These are phyloP conservation scores for Neurospora sp. DNA, from an alignment of 2,329 filamentous ascomycete genomes.

Conservation along the genomic window DNA sequence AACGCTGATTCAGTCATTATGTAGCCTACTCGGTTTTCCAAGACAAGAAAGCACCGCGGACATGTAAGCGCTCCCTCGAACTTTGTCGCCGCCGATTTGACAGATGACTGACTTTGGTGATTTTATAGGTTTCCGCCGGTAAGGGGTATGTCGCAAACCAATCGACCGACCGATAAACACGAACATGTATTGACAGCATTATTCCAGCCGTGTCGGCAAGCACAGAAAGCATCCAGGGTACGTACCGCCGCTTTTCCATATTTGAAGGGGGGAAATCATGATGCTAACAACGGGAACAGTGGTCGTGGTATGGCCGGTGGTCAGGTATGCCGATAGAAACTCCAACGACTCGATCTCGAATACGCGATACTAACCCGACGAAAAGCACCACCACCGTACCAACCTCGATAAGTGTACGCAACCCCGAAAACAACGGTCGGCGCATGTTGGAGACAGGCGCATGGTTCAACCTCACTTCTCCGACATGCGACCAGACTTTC, in stretches of 20 bases:
- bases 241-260: background rate
- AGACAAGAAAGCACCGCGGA: slow-evolving; percentile 66
- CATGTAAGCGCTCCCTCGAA: slow-evolving; percentile 27
- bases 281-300: slow-evolving; percentile 24
- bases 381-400: slow-evolving; percentile 81
- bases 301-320: slow-evolving; percentile 90
- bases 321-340: slow-evolving; percentile 37
- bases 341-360: slow-evolving; percentile 3
- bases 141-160: slow-evolving; percentile 47
- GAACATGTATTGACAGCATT: slow-evolving; percentile 14
- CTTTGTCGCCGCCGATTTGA: slow-evolving; percentile 4
- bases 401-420: slow-evolving; percentile 59
- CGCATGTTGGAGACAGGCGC: slow-evolving; percentile 3
- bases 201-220: slow-evolving; percentile 74
- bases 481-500: slow-evolving; percentile 2
- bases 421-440: slow-evolving; percentile 38
- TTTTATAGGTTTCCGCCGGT: slow-evolving; percentile 82
- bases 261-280: background rate
- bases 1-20: slow-evolving; percentile 14
- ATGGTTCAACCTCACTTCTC: background rate
- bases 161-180: slow-evolving; percentile 10
- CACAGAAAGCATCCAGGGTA: slow-evolving; percentile 75
- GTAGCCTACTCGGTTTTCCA: slow-evolving; percentile 61
- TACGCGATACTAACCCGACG: slow-evolving; percentile 12
- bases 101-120: slow-evolving; percentile 23